Conservation (phyloP, 768 basidiomycete genomes). For the Aureoboletus auriporus region DNA sequence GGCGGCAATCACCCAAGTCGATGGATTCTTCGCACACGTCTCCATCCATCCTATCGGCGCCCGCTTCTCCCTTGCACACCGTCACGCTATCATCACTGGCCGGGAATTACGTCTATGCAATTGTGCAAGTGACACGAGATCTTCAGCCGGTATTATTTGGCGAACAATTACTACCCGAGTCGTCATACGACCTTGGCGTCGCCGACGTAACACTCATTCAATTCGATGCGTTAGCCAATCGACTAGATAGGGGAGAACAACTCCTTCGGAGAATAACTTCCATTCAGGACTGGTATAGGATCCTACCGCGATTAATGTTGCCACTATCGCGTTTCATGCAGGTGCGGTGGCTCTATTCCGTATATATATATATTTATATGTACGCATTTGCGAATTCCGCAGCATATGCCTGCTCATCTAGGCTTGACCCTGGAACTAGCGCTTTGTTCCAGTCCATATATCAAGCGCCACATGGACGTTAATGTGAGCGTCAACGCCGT, state of each 20-base stretch:
- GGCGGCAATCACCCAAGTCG: constrained; percentile 31
- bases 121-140: constrained; percentile 91
- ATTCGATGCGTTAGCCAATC: constrained; percentile 62
- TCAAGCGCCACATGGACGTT: constrained; percentile 58
- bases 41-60: constrained; percentile 58
- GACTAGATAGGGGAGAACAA: constrained; percentile 41
- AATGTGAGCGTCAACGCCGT: constrained; percentile 85
- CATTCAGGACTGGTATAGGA: constrained; percentile 43
- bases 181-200: constrained; percentile 72
- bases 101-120: constrained; percentile 82
- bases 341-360: constrained; percentile 39
- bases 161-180: constrained; percentile 71
- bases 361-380: constrained; percentile 6
- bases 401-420: constrained; percentile 58
- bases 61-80: constrained; percentile 45
- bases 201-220: constrained; percentile 81
- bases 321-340: constrained; percentile 73
- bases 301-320: constrained; percentile 54
- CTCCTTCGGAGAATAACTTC: constrained; percentile 28
- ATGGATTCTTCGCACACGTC: constrained; percentile 64
- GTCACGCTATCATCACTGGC: constrained; percentile 86
- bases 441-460: constrained; percentile 45
- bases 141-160: constrained; percentile 82
- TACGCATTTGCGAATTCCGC: constrained; percentile 3
- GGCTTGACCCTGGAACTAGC: constrained; percentile 84